These are phyloP conservation scores for sorghum (Sorghum bicolor) DNA, from an alignment of 176 grass and related monocot species.

Conservation along the genomic window Sorghum_bicolor_NCBIv3 NC_012875.2:40987001-40987500, in stretches of 20 bases:
- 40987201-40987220: neutral
- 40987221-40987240: neutral
- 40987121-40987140: neutral
- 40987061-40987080: neutral
- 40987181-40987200: neutral
- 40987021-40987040: neutral
- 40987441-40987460: neutral
- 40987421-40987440: neutral
- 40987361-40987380: neutral
- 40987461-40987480: neutral
- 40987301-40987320: neutral
- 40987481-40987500: neutral
- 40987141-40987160: neutral
- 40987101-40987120: neutral
- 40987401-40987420: neutral
- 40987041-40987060: conserved; percentile 12
- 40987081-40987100: neutral
- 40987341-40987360: neutral
- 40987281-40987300: neutral
- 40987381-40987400: neutral
- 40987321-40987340: neutral
- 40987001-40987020: too few species aligned
- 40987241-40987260: neutral
- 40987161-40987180: neutral
- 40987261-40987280: neutral